These are phyloP conservation scores for Hypseocharis bilobata DNA, from an alignment of 441 rosid species.

Conservation along the genomic window DNA sequence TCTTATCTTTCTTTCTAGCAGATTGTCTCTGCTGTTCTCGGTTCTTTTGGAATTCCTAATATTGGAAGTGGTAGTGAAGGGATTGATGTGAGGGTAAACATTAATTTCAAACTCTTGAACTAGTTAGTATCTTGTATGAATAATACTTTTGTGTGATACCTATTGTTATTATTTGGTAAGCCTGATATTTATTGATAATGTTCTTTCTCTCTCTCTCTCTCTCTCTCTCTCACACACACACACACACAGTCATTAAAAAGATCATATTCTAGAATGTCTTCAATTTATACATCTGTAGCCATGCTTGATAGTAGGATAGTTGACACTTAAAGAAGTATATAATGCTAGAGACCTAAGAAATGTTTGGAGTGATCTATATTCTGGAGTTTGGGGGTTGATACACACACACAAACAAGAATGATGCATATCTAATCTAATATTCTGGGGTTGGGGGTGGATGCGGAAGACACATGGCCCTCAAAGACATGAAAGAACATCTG, in stretches of 20 bases:
- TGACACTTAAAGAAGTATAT: background rate
- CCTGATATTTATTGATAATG: background rate
- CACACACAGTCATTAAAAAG: background rate
- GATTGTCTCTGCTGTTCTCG: constrained; percentile 69
- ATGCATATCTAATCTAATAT: background rate
- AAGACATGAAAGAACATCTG: constrained; percentile 38
- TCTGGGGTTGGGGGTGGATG: constrained; percentile 15
- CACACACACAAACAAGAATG: background rate
- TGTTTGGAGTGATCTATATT: background rate
- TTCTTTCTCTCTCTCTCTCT: background rate
- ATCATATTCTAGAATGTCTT: background rate
- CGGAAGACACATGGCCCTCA: constrained; percentile 35
- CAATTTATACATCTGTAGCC: background rate
- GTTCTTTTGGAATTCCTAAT: constrained; percentile 54
- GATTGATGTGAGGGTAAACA: constrained; percentile 37
- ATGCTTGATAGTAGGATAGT: background rate
- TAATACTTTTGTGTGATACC: constrained; percentile 9
- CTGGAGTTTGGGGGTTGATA: too few species aligned
- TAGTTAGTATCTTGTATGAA: background rate
- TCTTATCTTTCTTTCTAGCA: constrained; percentile 23
- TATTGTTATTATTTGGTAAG: background rate
- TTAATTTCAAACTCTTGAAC: constrained; percentile 19
- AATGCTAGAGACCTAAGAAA: background rate
- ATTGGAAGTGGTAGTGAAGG: constrained; percentile 39
- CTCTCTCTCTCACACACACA: background rate